Base-by-base conservation (phyloP, 805 yeast genomes). In the Deakozyma indianensis region DNA sequence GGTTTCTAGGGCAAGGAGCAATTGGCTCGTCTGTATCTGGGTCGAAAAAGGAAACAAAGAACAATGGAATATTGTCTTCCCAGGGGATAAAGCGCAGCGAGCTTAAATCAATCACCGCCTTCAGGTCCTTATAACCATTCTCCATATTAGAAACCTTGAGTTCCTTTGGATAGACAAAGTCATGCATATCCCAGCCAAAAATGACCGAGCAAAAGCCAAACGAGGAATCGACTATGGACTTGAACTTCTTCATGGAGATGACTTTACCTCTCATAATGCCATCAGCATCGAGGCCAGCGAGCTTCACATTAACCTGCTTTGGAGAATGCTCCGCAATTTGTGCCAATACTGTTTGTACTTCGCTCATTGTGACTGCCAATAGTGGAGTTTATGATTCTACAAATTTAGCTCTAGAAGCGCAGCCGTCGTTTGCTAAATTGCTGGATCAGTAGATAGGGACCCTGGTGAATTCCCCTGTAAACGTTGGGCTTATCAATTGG, bases 141-240 rank as follows among this genome's bases (percentile, higher is more conserved):
- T 48, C 55, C 16, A 55, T 50, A 44, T 53, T 53, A 18, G 62
- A 54, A 7, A 61, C 48, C 21, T 45, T n/a, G n/a, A 54, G 49
- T 14, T 58, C 61, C 22, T 43, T 46, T 11, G 49, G 40, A 45
- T 61, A 61, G 23, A 56, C 54, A 27, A 48, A 48, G 46, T 61
- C 65, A 45, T 56, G 61, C 59, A 57, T 55, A 42, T 61, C 65
- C 65, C 65, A 61, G 20, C 65, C 64, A 44, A 58, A 61, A 18
- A 61, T 51, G 25, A 60, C 63, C 47, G 51, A 46, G 51, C 65
- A 61, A 50, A 61, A 61, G 7, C 64, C 64, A 45, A 60, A 57
- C 7, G 60, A 60, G n/a, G 48, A 50, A n/a, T 47, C 48, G 3
- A 47, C 41, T 21, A 53, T 43, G 22, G 48, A 42, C 5, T 42